phyloP scores from a whole-genome alignment of 2,329 filamentous ascomycete species.

The Huntiella omanensis region DNA sequence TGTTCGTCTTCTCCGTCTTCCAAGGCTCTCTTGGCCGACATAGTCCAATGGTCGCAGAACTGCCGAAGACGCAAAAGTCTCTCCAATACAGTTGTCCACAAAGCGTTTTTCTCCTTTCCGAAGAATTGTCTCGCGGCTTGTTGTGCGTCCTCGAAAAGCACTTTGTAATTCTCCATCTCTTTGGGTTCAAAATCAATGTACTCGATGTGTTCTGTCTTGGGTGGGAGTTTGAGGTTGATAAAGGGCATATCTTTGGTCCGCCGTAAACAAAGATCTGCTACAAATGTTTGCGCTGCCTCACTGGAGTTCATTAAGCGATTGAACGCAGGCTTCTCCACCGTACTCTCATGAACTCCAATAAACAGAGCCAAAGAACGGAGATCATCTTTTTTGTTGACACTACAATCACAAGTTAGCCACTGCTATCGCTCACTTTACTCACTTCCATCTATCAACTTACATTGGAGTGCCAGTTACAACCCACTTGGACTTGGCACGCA shows the following conservation, averaged over 20 bases:
- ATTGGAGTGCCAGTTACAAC: conserved; percentile 66
- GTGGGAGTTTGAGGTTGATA: conserved; percentile 60
- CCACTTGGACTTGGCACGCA: conserved; percentile 60
- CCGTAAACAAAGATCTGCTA: conserved; percentile 63
- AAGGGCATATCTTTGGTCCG: conserved; percentile 80
- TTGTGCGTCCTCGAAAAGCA: conserved; percentile 56
- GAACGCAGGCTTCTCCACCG: conserved; percentile 57
- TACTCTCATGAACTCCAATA: conserved; percentile 53
- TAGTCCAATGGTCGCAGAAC: conserved; percentile 73
- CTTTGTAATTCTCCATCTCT: conserved; percentile 61
- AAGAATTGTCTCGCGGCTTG: conserved; percentile 19
- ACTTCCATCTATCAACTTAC: conserved; percentile 18
- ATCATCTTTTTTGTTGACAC: conserved; percentile 63
- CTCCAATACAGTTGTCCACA: conserved; percentile 42
- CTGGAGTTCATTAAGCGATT: conserved; percentile 43
- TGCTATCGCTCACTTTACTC: too few species aligned
- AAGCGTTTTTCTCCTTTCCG: conserved; percentile 25
- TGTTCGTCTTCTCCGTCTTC: conserved; percentile 16
- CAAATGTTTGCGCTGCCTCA: conserved; percentile 56
- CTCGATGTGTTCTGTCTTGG: conserved; percentile 61
- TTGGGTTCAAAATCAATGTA: conserved; percentile 53
- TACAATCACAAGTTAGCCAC: conserved; percentile 14
- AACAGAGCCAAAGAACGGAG: conserved; percentile 66
- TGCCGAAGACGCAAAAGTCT: conserved; percentile 68
- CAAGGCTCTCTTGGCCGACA: conserved; percentile 53